Conservation (phyloP, 129 eudicot species). For the Oenanthe sinensis region DNA sequence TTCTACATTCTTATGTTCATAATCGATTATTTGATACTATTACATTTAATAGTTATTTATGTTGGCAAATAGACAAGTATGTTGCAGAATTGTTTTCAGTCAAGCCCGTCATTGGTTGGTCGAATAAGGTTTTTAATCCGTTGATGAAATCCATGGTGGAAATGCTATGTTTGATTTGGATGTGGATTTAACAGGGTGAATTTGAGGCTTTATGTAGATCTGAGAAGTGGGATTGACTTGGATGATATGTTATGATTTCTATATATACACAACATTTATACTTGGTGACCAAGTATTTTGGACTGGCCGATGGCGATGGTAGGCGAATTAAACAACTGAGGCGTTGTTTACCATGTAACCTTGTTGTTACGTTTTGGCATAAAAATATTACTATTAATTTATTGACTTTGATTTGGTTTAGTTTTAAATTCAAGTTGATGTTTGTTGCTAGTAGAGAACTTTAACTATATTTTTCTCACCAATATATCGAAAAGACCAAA, state of each 20-base stretch:
- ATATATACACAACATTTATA: neutral
- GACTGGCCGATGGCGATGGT: neutral
- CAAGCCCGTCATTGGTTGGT: neutral
- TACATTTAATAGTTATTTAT: too few relatives aligned
- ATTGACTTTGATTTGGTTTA: neutral
- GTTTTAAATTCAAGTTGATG: neutral
- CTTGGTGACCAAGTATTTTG: slow-evolving; percentile 6
- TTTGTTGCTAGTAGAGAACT: neutral
- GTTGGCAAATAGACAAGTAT: neutral
- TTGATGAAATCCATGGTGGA: neutral
- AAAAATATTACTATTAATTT: neutral
- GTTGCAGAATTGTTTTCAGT: neutral
- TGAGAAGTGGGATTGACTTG: neutral
- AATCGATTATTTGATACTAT: too few relatives aligned
- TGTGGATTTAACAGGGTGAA: neutral
- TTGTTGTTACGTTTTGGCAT: neutral
- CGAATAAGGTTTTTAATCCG: neutral
- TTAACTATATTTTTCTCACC: too few relatives aligned
- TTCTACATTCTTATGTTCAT: too few relatives aligned
- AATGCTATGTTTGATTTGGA: neutral
- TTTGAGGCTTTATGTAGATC: neutral
- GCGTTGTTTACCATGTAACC: neutral
- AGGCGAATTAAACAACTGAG: neutral
- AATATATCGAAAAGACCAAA: too few relatives aligned
- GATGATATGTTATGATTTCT: neutral